Conservation (phyloP, 2,329 filamentous ascomycete species). For the Talaromyces albobiverticillius region DNA sequence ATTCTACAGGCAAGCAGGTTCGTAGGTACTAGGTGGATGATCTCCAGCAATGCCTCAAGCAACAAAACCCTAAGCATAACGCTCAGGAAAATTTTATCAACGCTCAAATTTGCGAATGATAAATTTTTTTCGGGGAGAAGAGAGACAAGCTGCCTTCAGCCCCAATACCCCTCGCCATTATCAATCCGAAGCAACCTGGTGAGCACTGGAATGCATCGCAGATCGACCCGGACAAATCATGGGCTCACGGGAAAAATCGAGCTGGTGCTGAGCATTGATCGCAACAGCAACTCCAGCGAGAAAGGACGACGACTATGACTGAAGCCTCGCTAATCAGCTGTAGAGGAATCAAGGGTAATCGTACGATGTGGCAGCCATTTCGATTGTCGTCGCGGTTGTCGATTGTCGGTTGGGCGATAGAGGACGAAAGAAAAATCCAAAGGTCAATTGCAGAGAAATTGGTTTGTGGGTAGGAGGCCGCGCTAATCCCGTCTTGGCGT, state of each 20-base stretch:
- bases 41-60: conserved; percentile 59
- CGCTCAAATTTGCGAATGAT: conserved; percentile 47
- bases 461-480: conserved; percentile 33
- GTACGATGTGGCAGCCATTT: conserved; percentile 54
- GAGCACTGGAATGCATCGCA: background rate
- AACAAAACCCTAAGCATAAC: conserved; percentile 66
- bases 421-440: conserved; percentile 28
- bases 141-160: conserved; percentile 58
- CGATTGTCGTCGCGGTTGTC: conserved; percentile 44
- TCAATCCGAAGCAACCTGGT: conserved; percentile 47
- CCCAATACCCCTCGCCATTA: conserved; percentile 72
- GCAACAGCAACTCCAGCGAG: conserved; percentile 64
- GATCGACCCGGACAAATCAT: conserved; percentile 17
- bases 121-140: conserved; percentile 79
- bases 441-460: conserved; percentile 25
- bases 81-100: conserved; percentile 54
- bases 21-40: conserved; percentile 24
- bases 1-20: conserved; percentile 27
- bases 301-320: conserved; percentile 73
- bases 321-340: conserved; percentile 41
- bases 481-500: conserved; percentile 23
- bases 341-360: conserved; percentile 57
- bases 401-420: conserved; percentile 33
- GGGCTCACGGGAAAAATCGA: conserved; percentile 65
- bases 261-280: conserved; percentile 60